A percentile compares a stretch with the other conserved stretches of the same genome.
phyloP scores from a whole-genome alignment of 148 eudicot genomes.

The Pharnaceum exiguum region DNA sequence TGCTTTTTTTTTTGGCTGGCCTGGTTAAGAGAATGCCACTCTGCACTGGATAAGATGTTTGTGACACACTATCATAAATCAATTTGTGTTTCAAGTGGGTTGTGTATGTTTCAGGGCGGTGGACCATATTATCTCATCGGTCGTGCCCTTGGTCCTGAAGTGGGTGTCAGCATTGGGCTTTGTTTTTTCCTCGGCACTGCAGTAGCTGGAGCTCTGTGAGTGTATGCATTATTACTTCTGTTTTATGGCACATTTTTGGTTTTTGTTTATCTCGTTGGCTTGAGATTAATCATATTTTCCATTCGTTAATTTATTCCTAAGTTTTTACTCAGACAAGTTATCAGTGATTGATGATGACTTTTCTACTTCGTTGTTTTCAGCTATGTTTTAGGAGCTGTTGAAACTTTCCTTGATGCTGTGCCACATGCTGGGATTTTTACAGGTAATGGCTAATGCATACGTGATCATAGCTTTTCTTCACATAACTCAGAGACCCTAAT shows the following conservation, averaged over 20 bases:
- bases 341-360: neutral
- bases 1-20: neutral
- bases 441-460: slow-evolving; percentile 35
- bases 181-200: slow-evolving; percentile 99
- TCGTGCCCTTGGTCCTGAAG: slow-evolving; percentile 99
- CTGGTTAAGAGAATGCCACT: neutral
- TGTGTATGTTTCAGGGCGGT: slow-evolving; percentile 60
- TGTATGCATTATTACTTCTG: slow-evolving; percentile 28
- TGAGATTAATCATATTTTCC: too few relatives aligned
- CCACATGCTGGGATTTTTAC: slow-evolving; percentile 89
- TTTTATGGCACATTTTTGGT: neutral
- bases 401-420: slow-evolving; percentile 91
- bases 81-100: neutral
- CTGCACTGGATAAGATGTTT: neutral
- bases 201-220: slow-evolving; percentile 98
- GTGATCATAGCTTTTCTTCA: neutral
- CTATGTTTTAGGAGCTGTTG: slow-evolving; percentile 99
- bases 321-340: neutral
- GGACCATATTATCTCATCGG: slow-evolving; percentile 99
- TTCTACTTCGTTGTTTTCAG: slow-evolving; percentile 36
- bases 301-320: too few relatives aligned
- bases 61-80: neutral
- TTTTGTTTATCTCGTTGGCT: too few relatives aligned
- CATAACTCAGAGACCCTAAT: neutral
- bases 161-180: slow-evolving; percentile 98